Conservation (phyloP, 495 filamentous ascomycete genomes). For the Oleoguttula mirabilis region DNA sequence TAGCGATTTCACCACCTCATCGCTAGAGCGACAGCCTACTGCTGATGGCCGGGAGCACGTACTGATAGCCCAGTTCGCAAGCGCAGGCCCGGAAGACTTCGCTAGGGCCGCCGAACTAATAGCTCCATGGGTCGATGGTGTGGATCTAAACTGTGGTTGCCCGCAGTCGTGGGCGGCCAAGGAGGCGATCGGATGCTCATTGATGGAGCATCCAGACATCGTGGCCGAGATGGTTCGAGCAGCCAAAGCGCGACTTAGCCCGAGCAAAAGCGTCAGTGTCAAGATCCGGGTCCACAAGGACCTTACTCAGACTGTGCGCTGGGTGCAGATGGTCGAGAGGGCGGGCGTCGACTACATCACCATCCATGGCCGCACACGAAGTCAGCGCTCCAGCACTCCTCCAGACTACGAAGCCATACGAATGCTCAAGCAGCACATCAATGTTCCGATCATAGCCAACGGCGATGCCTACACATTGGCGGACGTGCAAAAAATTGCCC, state of each 20-base stretch:
- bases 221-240: slow-evolving; percentile 48
- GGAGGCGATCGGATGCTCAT: slow-evolving; percentile 47
- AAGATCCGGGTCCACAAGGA: slow-evolving; percentile 56
- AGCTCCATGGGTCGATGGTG: slow-evolving; percentile 46
- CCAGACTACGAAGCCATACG: slow-evolving; percentile 49
- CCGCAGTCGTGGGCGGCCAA: slow-evolving; percentile 58
- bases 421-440: slow-evolving; percentile 32
- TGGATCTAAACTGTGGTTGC: slow-evolving; percentile 59
- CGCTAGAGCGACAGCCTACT: slow-evolving; percentile 16
- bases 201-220: slow-evolving; percentile 48
- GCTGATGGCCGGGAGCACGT: slow-evolving; percentile 29
- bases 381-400: slow-evolving; percentile 42
- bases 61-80: slow-evolving; percentile 53
- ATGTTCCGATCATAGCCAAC: slow-evolving; percentile 47
- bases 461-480: slow-evolving; percentile 48
- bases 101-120: slow-evolving; percentile 47
- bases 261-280: slow-evolving; percentile 40
- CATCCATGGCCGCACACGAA: slow-evolving; percentile 48
- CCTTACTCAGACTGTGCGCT: slow-evolving; percentile 31
- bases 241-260: slow-evolving; percentile 29
- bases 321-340: slow-evolving; percentile 24
- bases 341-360: slow-evolving; percentile 45
- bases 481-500: slow-evolving; percentile 24
- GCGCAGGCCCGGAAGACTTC: slow-evolving; percentile 43
- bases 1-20: slow-evolving; percentile 31